These are phyloP conservation scores for Nemania diffusa DNA, from an alignment of 2,329 filamentous ascomycete species.

Conservation along the genomic window DNA sequence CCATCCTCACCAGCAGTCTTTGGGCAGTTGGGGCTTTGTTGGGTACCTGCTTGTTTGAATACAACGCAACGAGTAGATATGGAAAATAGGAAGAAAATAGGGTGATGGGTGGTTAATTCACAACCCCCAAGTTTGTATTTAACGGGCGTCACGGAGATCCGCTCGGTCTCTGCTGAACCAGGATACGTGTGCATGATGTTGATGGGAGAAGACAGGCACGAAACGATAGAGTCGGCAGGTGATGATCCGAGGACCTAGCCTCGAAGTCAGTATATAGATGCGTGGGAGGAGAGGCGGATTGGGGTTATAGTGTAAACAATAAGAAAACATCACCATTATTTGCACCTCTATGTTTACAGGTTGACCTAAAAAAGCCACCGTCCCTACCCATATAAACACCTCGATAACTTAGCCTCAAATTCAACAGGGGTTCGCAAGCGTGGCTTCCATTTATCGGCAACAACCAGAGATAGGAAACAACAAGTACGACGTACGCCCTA, in stretches of 20 bases:
- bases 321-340: slow-evolving; percentile 21
- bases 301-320: slow-evolving; percentile 31
- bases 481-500: no score
- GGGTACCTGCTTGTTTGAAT: slow-evolving; percentile 28
- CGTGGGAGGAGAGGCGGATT: neutral
- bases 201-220: slow-evolving; percentile 16
- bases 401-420: no score
- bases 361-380: neutral
- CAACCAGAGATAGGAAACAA: no score
- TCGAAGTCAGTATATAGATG: slow-evolving; percentile 23
- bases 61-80: slow-evolving; percentile 18
- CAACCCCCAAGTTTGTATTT: slow-evolving; percentile 22
- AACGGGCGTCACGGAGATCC: slow-evolving; percentile 15
- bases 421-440: no score
- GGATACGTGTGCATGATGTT: slow-evolving; percentile 29
- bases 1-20: slow-evolving; percentile 21
- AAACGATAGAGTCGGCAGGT: slow-evolving; percentile 18
- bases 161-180: slow-evolving; percentile 17
- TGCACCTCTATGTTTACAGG: neutral
- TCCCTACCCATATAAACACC: no score
- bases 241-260: slow-evolving; percentile 4
- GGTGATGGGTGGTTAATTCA: slow-evolving; percentile 12
- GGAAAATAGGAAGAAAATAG: neutral
- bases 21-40: slow-evolving; percentile 17
- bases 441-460: no score